Evolutionary conservation across 2,329 filamentous ascomycete genomes (phyloP).

Genomic region (Pseudopyricularia javanii): DNA sequence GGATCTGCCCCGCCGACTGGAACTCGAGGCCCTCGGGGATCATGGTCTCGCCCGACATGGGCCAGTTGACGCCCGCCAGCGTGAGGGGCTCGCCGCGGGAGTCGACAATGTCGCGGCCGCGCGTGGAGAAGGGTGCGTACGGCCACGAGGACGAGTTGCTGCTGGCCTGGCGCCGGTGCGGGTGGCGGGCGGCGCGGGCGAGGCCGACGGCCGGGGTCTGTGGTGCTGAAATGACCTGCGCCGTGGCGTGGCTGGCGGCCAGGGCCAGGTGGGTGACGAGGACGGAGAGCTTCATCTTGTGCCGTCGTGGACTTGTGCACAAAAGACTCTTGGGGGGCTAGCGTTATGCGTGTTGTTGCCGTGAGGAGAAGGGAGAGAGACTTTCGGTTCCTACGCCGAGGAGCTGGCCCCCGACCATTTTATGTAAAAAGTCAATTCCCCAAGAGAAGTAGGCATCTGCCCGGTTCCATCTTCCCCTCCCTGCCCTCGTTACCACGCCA

Average conservation of each 20-base stretch:
- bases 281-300: conserved; percentile 1
- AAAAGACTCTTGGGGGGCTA: background rate
- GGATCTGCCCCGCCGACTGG: conserved; percentile 33
- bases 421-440: background rate
- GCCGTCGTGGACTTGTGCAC: background rate
- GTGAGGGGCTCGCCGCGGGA: conserved; percentile 20
- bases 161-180: background rate
- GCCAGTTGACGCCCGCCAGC: conserved; percentile 24
- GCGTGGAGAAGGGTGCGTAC: conserved; percentile 24
- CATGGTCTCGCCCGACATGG: conserved; percentile 34
- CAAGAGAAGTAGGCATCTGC: background rate
- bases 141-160: conserved; percentile 14
- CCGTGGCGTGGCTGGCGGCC: background rate
- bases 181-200: background rate
- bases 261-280: conserved; percentile 1
- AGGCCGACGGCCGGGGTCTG: background rate
- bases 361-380: background rate
- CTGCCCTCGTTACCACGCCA: background rate
- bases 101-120: conserved; percentile 24
- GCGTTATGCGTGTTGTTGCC: background rate
- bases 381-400: background rate
- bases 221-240: conserved; percentile 1
- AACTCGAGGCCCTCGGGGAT: conserved; percentile 43
- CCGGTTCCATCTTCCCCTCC: background rate
- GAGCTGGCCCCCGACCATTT: background rate